Evolutionary conservation across 495 filamentous ascomycete genomes (phyloP), one percentile per base, ranked within the genome.

Genomic region (Neurospora sp.): DNA sequence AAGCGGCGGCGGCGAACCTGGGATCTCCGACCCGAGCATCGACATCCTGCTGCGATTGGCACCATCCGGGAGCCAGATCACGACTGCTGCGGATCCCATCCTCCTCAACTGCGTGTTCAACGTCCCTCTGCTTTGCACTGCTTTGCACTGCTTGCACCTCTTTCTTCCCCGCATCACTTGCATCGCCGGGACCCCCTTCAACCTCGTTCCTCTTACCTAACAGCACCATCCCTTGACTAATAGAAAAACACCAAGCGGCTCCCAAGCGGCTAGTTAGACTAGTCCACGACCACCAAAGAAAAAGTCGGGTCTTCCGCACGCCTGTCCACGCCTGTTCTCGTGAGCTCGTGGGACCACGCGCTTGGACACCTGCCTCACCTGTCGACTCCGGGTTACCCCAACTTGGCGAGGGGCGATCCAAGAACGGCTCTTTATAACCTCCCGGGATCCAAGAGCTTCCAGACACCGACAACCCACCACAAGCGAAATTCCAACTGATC

Each of bases 131-230:
- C 18, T 20, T 31, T 31, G 31, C 31, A 31, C 31, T 31, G 31
- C 31, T 31, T 31, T 35, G 4, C 35, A 35, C 44, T 42, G 9
- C 18, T 46, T 49, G 44, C 44, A 35, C n/a, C n/a, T 10, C 20
- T 23, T 49, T 54, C 49, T 85, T 84, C 84, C 84, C 84, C 84
- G 83, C 84, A 84, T 81, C 73, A 69, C 73, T 66, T 77, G 80
- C 76, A 73, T 76, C 79, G 77, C 75, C 76, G 79, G 73, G 74
- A 62, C 54, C 54, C 54, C 54, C 54, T 66, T 66, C 54, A 4
- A 66, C 54, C 54, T 35, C 72, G 77, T 83, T 84, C 76, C 73
- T 80, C 75, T 86, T 86, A 86, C 85, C 84, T 86, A 86, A 86
- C 76, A 82, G 72, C 72, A 76, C 74, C 73, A 42, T 72, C 73